Conservation (phyloP, 2,329 filamentous ascomycete species). For the Polychaeton citri region DNA sequence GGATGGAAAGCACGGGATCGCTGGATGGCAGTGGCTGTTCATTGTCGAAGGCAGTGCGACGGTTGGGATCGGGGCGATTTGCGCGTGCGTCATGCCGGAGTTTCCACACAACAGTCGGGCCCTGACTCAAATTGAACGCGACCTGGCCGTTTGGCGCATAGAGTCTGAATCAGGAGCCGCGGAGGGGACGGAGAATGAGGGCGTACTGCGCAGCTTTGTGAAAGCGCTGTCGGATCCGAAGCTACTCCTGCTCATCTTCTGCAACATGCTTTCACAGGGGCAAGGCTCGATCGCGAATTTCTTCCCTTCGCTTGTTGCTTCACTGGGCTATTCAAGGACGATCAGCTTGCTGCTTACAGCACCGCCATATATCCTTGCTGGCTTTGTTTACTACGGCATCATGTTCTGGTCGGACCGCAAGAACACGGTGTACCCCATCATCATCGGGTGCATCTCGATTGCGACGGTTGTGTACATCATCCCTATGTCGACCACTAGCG, state of each 20-base stretch:
- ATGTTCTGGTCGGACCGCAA: not conserved
- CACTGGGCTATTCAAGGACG: slow-evolving; percentile 23
- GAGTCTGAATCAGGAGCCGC: slow-evolving; percentile 1
- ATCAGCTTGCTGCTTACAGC: slow-evolving; percentile 18
- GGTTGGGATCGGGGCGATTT: slow-evolving; percentile 7
- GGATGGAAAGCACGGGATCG: slow-evolving; percentile 23
- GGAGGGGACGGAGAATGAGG: slow-evolving; percentile 2
- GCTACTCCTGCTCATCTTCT: not conserved
- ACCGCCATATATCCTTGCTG: slow-evolving; percentile 21
- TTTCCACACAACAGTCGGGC: slow-evolving; percentile 4
- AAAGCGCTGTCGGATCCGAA: not conserved
- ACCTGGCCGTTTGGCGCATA: slow-evolving; percentile 2
- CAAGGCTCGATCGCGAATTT: slow-evolving; percentile 6
- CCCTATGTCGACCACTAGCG: slow-evolving; percentile 5
- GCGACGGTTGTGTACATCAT: slow-evolving; percentile 5
- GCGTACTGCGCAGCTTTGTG: not conserved
- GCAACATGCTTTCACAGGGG: not conserved
- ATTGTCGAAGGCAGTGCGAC: slow-evolving; percentile 26
- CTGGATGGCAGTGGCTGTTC: slow-evolving; percentile 29
- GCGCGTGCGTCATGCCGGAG: slow-evolving; percentile 6
- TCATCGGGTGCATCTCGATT: not conserved
- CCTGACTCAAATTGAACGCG: slow-evolving; percentile 6
- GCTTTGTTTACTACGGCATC: slow-evolving; percentile 1
- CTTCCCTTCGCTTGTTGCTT: slow-evolving; percentile 21
- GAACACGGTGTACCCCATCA: not conserved